Evolutionary conservation across 2,329 filamentous ascomycete species (phyloP).

Genomic region (Monosporascus sp.): DNA sequence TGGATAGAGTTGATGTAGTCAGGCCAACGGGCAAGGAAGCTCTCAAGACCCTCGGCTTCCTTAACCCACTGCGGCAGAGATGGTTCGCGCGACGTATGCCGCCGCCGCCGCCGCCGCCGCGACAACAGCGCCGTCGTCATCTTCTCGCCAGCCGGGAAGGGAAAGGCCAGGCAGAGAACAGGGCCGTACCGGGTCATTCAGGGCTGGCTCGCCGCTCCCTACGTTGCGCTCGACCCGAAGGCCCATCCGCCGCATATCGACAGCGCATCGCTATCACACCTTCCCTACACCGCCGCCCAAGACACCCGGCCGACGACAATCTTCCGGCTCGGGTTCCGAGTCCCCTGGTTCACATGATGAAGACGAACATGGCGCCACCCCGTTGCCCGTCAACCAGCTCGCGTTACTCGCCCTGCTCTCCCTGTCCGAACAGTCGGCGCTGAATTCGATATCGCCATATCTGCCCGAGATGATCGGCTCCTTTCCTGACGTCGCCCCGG

Average conservation of each 20-base stretch:
- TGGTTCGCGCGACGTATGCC: conserved; percentile 16
- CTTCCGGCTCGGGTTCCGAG: conserved; percentile 22
- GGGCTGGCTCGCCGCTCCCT: conserved; percentile 26
- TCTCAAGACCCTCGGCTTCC: neutral
- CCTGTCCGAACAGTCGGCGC: conserved; percentile 87
- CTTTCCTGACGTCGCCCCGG: conserved; percentile 72
- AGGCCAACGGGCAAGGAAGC: neutral
- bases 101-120: conserved; percentile 14
- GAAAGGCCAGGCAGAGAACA: conserved; percentile 9
- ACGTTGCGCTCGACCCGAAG: conserved; percentile 11
- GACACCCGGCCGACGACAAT: conserved; percentile 43
- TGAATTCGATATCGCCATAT: conserved; percentile 95
- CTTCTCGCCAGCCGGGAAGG: conserved; percentile 13
- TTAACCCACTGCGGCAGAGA: conserved; percentile 1
- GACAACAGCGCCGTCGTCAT: conserved; percentile 8
- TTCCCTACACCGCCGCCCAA: conserved; percentile 72
- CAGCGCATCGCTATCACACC: conserved; percentile 67
- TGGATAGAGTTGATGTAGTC: neutral
- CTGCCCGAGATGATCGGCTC: conserved; percentile 84
- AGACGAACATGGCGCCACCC: conserved; percentile 47
- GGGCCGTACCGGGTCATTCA: conserved; percentile 23
- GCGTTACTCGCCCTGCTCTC: conserved; percentile 81
- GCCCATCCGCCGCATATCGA: conserved; percentile 25
- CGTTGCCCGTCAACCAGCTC: conserved; percentile 78
- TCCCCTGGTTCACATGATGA: conserved; percentile 23